phyloP scores from a whole-genome alignment of 495 filamentous ascomycete genomes.

The Xylaria grammica region DNA sequence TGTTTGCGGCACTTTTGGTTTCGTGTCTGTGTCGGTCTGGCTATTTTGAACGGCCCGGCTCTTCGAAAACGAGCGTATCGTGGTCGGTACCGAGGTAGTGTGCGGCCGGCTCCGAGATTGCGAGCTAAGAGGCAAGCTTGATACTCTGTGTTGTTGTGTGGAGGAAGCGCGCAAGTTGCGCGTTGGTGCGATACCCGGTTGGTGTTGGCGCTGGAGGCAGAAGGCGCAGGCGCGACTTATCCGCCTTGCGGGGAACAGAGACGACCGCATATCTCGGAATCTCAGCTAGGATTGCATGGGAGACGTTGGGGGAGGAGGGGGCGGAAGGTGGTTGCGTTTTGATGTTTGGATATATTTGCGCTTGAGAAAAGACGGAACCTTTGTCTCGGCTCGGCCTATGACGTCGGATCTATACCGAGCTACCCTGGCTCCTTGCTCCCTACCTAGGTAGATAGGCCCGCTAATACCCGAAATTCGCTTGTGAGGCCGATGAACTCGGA shows the following conservation, averaged over 20 bases:
- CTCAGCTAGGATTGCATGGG: background rate
- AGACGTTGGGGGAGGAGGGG: too few relatives aligned
- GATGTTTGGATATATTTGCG: background rate
- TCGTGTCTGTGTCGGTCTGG: background rate
- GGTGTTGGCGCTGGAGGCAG: slow-evolving; percentile 30
- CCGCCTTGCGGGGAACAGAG: slow-evolving; percentile 19
- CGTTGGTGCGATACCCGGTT: slow-evolving; percentile 7
- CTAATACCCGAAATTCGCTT: slow-evolving; percentile 18
- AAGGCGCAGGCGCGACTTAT: slow-evolving; percentile 31
- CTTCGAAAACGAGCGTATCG: background rate
- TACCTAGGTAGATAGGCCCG: background rate
- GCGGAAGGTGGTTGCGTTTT: too few relatives aligned
- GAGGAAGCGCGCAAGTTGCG: slow-evolving; percentile 1
- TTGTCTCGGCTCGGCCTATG: slow-evolving; percentile 19
- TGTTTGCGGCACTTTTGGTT: slow-evolving; percentile 36
- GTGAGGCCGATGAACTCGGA: background rate
- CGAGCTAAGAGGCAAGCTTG: background rate
- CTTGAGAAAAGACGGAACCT: background rate
- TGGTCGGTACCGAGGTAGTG: background rate
- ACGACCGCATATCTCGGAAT: slow-evolving; percentile 29
- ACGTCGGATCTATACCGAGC: slow-evolving; percentile 15
- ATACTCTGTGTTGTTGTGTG: background rate
- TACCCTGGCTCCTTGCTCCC: background rate
- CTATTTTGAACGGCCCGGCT: background rate
- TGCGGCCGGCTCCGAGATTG: background rate